Percentiles rank a stretch among this genome's conserved stretches.
These are phyloP conservation scores for Neonectria magnoliae DNA, from an alignment of 2,329 filamentous ascomycete species.

Conservation along the genomic window DNA sequence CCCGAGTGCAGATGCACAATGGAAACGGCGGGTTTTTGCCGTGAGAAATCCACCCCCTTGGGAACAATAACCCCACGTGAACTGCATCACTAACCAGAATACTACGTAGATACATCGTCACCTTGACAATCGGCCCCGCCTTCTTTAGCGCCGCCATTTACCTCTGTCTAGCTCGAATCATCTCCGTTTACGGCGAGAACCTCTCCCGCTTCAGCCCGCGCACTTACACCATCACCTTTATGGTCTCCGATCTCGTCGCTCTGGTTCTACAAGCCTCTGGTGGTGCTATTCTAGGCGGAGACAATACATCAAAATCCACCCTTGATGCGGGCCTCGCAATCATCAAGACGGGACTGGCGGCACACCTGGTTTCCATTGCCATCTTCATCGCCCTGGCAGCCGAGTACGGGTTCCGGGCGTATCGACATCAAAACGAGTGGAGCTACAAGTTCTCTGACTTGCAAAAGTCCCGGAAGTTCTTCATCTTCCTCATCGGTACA, in stretches of 20 bases:
- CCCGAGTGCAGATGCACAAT: conserved; percentile 65
- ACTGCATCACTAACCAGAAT: background rate
- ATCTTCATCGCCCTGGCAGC: conserved; percentile 18
- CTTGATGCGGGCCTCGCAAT: conserved; percentile 20
- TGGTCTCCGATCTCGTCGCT: conserved; percentile 60
- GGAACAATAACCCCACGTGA: background rate
- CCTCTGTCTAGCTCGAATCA: conserved; percentile 62
- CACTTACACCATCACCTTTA: conserved; percentile 50
- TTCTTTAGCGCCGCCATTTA: conserved; percentile 72
- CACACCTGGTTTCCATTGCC: conserved; percentile 28
- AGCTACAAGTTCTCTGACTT: conserved; percentile 24
- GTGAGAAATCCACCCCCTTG: conserved; percentile 47
- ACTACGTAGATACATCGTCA: conserved; percentile 46
- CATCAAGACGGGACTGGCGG: conserved; percentile 30
- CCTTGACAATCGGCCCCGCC: conserved; percentile 70
- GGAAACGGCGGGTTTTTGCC: conserved; percentile 63
- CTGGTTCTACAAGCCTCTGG: conserved; percentile 61
- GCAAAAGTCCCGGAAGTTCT: conserved; percentile 23
- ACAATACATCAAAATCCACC: conserved; percentile 1
- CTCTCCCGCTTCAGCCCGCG: conserved; percentile 46
- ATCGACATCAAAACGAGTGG: conserved; percentile 20
- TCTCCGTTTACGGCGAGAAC: conserved; percentile 54
- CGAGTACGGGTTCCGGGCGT: conserved; percentile 14
- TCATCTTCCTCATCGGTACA: conserved; percentile 25
- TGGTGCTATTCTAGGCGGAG: conserved; percentile 50